Base-by-base conservation (phyloP, 495 filamentous ascomycete species). In the Chaetomium tenue region DNA sequence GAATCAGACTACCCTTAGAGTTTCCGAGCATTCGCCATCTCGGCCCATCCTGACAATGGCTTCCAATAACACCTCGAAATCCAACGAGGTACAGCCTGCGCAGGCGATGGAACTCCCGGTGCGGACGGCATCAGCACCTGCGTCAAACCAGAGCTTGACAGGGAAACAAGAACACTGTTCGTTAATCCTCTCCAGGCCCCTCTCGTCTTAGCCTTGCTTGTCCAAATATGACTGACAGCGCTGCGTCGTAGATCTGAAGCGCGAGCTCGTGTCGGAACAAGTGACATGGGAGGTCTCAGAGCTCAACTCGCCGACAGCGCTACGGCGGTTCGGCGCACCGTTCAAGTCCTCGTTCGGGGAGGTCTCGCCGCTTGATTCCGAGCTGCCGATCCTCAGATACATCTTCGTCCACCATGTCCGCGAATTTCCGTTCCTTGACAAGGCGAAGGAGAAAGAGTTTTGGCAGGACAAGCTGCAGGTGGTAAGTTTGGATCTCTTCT, bases 401-500 rank as follows among this genome's bases (percentile, higher is more conserved):
- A 96, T 98, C 71, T 98, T 98, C 76, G 95, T 98, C 50, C 90
- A 98, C 71, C 92, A 98, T 86, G 86, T 98, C 64, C 90, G 94
- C 61, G 96, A 98, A 68, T 98, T 98, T 68, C 94, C 94, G 0
- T 98, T 98, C 73, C 83, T 98, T 58, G 91, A 98, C 74, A 89
- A 92, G 81, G 94, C 94, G 26, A 89, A 85, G 66, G 94, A 98
- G 83, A 96, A 97, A 83, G 93, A 98, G 75, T 98, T 98, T 70
- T 98, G 94, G 94, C 94, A 98, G 78, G 91, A 98, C 70, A 97
- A 96, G 75, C 78, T 98, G 55, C 94, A 98, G 83, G 87, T 93
- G 75, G 92, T 97, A 76, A 50, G 91, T 85, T 66, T 39, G 15
- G 33, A 37, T 37, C 11, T 54, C 40, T 42, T 47, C 15, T 26